A percentile compares a stretch with the other conserved stretches of the same genome.
Conservation (phyloP, 106 monocot genomes). For the Alisma plantagoaquatica region DNA sequence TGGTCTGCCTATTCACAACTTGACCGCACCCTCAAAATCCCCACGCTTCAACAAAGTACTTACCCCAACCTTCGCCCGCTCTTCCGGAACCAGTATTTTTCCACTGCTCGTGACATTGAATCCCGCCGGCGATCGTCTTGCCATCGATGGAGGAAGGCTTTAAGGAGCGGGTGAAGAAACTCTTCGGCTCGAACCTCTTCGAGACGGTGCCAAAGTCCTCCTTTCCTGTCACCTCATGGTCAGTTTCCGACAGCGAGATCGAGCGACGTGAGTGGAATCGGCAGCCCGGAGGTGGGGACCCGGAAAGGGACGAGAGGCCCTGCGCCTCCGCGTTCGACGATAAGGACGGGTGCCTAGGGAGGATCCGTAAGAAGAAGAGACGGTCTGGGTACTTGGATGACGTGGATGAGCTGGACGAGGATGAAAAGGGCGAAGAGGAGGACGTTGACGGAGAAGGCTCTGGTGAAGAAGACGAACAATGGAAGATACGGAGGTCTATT, state of each 20-base stretch:
- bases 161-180: slow-evolving; percentile 74
- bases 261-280: slow-evolving; percentile 76
- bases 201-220: slow-evolving; percentile 54
- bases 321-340: slow-evolving; percentile 53
- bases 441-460: slow-evolving; percentile 17
- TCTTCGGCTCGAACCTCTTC: slow-evolving; percentile 83
- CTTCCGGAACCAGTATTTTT: no score
- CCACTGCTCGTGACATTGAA: no score
- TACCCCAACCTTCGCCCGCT: no score
- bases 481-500: slow-evolving; percentile 45
- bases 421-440: slow-evolving; percentile 11
- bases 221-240: slow-evolving; percentile 78
- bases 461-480: slow-evolving; percentile 12
- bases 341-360: slow-evolving; percentile 30
- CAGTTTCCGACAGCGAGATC: slow-evolving; percentile 77
- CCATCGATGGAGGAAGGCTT: slow-evolving; percentile 72
- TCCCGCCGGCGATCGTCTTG: no score
- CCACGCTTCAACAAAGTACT: no score
- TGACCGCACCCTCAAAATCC: no score
- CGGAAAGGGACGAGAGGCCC: slow-evolving; percentile 46
- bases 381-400: no score
- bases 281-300: slow-evolving; percentile 22
- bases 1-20: no score
- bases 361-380: slow-evolving; percentile 9
- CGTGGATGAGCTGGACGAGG: slow-evolving; percentile 21